Conservation (phyloP, 1,284 basidiomycete genomes). For the Lignosus rhinocerotis region DNA sequence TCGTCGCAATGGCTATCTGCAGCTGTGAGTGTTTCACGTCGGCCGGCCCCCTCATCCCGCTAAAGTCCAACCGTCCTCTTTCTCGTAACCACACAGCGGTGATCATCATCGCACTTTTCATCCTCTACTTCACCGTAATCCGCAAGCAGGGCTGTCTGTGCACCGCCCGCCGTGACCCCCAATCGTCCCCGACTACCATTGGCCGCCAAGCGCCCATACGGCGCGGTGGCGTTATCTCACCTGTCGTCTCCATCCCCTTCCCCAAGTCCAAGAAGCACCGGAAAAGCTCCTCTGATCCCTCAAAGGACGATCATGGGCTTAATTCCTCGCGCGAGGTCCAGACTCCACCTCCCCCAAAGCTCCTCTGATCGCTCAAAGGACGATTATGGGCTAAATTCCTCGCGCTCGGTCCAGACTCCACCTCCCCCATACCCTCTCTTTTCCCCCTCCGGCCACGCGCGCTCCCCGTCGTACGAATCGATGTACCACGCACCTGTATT, state of each 20-base stretch:
- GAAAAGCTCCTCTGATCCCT: not conserved
- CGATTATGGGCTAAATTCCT: not conserved
- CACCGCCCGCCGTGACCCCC: not conserved
- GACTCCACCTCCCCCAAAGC: not conserved
- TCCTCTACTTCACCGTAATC: not conserved
- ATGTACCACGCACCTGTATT: not conserved
- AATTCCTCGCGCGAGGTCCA: not conserved
- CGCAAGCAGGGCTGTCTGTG: not conserved
- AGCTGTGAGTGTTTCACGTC: no score
- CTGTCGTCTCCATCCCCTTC: not conserved
- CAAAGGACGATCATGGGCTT: not conserved
- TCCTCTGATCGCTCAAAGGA: not conserved
- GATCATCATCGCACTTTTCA: not conserved
- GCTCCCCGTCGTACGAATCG: not conserved
- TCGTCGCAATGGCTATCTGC: no score
- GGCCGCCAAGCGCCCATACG: no score
- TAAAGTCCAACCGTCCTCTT: not conserved
- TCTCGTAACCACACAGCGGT: not conserved
- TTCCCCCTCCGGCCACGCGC: not conserved
- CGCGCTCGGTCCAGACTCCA: not conserved
- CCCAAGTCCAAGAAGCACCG: no score
- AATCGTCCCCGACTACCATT: not conserved
- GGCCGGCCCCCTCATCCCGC: not conserved
- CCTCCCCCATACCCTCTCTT: not conserved
- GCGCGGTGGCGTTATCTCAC: not conserved